Evolutionary conservation across 441 rosid species (phyloP), one percentile per base, ranked within the genome.

Genomic region (Erodium chrysanthum): DNA sequence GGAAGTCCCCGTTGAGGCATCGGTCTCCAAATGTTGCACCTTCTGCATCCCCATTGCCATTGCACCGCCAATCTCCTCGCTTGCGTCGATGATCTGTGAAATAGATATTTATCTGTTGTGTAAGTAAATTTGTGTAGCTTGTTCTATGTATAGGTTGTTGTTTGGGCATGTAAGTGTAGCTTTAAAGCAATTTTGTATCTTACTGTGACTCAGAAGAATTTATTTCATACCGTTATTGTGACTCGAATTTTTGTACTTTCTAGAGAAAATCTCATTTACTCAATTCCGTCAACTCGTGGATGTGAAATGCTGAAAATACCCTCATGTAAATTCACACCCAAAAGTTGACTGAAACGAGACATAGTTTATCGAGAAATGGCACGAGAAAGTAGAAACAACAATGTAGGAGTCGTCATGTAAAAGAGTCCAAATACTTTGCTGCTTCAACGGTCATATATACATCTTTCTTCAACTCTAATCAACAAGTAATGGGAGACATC

Each of bases 11-110:
- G 11, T 59, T 76, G 73, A 75, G 81, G 52, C 83, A 80, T 10
- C 79, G 75, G 7, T 79, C 85, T 65, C 82, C 84, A 66, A 70
- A 81, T 64, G 14, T 74, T 65, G 80, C 82, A 15, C 88, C 84
- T 15, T 66, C 70, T 61, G 81, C 76, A 21, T 84, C 85, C 0
- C 88, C 91, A 12, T 67, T 84, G 69, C 81, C 73, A 25, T 72
- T 81, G 56, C 75, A 80, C 65, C 76, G 72, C 71, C 86, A 66
- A 66, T 82, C 83, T 61, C 81, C 82, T 2, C 74, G 76, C 23
- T 69, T 21, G 10, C 72, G 70, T 61, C 0, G 40, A 35, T 87
- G 77, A 78, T 37, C 62, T 7, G 70, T 7, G 70, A 31, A 44
- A 68, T 59, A 46, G 66, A 68, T 61, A 27, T 17, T 35, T 0